Conservation (phyloP, 345 rosid species). For the Rhodomyrtus tomentosa region DNA sequence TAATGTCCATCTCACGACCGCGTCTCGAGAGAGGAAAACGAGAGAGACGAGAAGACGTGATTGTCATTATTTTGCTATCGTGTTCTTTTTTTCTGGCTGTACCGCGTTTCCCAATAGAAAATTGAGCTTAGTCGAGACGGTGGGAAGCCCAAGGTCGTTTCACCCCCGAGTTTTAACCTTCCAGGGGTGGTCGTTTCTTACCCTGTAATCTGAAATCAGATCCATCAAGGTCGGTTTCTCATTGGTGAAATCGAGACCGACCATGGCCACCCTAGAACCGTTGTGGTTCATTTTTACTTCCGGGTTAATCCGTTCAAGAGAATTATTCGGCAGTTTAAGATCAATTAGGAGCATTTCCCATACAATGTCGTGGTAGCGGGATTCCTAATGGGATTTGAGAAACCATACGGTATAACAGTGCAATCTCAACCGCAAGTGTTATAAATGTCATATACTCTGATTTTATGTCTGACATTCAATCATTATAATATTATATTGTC, state of each 20-base stretch:
- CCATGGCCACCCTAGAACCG: background rate
- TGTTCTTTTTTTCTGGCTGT: background rate
- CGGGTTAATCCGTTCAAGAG: too few relatives aligned
- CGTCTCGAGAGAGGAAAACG: background rate
- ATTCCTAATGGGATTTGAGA: too few relatives aligned
- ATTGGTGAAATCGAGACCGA: background rate
- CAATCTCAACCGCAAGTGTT: too few relatives aligned
- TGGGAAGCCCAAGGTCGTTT: background rate
- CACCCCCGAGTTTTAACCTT: background rate
- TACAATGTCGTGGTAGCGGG: too few relatives aligned
- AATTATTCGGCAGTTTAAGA: too few relatives aligned
- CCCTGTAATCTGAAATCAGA: background rate
- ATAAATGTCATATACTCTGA: too few relatives aligned
- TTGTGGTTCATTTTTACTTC: background rate
- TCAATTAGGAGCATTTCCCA: too few relatives aligned
- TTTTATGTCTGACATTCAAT: too few relatives aligned
- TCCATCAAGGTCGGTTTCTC: accelerated
- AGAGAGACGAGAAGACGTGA: background rate
- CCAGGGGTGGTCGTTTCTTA: background rate
- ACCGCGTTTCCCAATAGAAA: background rate
- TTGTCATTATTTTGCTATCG: background rate
- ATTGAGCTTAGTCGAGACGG: background rate
- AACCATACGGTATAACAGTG: too few relatives aligned
- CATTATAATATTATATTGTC: too few relatives aligned
- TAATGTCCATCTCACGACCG: background rate